These are phyloP conservation scores for Ophiostoma triangulosporum DNA, from an alignment of 2,329 filamentous ascomycete species.

Conservation along the genomic window DNA sequence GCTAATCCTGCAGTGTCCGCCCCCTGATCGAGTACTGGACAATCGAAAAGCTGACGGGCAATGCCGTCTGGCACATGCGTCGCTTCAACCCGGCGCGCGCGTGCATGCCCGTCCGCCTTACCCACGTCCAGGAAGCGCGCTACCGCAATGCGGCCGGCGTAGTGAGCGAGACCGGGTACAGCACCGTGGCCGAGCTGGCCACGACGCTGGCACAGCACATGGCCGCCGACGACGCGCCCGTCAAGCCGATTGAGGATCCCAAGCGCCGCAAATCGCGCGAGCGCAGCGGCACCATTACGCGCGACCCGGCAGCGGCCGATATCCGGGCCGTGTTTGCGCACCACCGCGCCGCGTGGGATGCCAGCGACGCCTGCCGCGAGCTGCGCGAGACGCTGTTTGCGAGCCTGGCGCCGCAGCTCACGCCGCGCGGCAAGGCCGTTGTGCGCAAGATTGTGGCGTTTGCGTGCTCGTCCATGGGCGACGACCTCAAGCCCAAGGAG, in stretches of 20 bases:
- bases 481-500: conserved; percentile 1
- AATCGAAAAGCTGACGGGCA: conserved; percentile 12
- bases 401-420: conserved; percentile 3
- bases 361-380: conserved; percentile 8
- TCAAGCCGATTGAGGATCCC: not conserved
- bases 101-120: conserved; percentile 11
- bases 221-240: not conserved
- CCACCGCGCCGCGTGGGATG: conserved; percentile 9
- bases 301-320: conserved; percentile 1
- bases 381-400: conserved; percentile 10
- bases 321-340: not conserved
- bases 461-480: conserved; percentile 10
- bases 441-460: conserved; percentile 13
- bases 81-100: conserved; percentile 7
- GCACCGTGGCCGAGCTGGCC: conserved; percentile 7
- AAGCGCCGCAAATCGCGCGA: not conserved
- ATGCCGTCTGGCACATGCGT: conserved; percentile 10
- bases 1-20: conserved; percentile 2
- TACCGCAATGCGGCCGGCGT: conserved; percentile 8
- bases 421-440: not conserved
- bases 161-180: not conserved
- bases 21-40: conserved; percentile 12
- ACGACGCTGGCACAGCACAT: conserved; percentile 5
- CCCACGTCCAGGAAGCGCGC: conserved; percentile 8
- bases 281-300: not conserved